phyloP scores from a whole-genome alignment of 2,329 filamentous ascomycete species.

The Xenoacremonium recifei region DNA sequence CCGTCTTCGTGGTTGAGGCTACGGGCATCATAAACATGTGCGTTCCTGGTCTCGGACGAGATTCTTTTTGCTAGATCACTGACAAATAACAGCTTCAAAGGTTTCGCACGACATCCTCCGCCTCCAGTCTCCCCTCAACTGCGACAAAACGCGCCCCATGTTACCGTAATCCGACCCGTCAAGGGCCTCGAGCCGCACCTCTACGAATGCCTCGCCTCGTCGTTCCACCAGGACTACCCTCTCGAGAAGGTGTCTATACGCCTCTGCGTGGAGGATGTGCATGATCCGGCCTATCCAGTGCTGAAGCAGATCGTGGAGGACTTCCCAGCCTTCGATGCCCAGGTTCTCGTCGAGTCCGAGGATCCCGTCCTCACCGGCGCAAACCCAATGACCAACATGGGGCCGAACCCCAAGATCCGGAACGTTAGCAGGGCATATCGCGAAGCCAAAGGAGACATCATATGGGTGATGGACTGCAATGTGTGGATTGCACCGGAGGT shows the following conservation, averaged over 20 bases:
- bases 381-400: conserved; percentile 58
- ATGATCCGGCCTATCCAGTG: conserved; percentile 75
- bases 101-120: conserved; percentile 50
- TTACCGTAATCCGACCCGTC: conserved; percentile 89
- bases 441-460: conserved; percentile 80
- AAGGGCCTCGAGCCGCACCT: conserved; percentile 89
- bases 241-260: conserved; percentile 71
- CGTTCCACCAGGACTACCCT: conserved; percentile 81
- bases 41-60: conserved; percentile 16
- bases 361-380: conserved; percentile 66
- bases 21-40: conserved; percentile 59
- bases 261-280: conserved; percentile 74
- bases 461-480: conserved; percentile 97
- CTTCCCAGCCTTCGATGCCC: conserved; percentile 69
- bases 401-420: conserved; percentile 96
- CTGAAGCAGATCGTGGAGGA: conserved; percentile 70
- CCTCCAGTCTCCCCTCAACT: conserved; percentile 52
- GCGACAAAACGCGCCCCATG: conserved; percentile 62
- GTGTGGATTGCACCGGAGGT: conserved; percentile 84
- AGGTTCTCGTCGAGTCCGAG: conserved; percentile 77
- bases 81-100: conserved; percentile 41
- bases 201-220: conserved; percentile 88
- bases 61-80: too few relatives aligned
- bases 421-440: conserved; percentile 94
- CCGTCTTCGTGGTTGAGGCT: conserved; percentile 52